Conservation (phyloP, 2,329 filamentous ascomycete species). For the Xylariomycetidae sp. region DNA sequence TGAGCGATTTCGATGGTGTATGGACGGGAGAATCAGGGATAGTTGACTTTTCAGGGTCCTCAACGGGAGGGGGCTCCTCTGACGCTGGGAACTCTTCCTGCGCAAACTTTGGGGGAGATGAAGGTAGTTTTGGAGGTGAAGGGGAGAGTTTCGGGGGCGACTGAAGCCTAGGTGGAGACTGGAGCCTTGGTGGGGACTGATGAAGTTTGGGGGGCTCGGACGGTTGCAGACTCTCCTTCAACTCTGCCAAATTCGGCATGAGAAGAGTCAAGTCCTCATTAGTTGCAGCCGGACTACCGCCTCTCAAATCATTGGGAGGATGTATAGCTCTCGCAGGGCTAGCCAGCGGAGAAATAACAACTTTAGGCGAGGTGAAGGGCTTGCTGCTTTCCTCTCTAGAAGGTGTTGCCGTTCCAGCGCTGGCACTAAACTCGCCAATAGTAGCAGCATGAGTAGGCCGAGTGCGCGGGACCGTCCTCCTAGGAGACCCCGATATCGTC, state of each 20-base stretch:
- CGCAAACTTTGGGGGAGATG: neutral
- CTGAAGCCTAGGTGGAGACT: no score
- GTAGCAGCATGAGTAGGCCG: constrained; percentile 43
- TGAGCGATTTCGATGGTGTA: constrained; percentile 34
- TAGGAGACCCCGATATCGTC: constrained; percentile 47
- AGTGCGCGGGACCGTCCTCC: constrained; percentile 39
- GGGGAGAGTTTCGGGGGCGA: no score
- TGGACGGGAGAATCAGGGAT: constrained; percentile 11
- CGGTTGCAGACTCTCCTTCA: constrained; percentile 26
- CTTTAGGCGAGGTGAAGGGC: constrained; percentile 32
- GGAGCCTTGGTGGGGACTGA: no score
- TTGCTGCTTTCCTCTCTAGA: constrained; percentile 28
- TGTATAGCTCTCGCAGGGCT: constrained; percentile 35
- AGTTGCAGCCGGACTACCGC: constrained; percentile 14
- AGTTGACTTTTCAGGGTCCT: constrained; percentile 9
- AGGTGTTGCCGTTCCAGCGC: constrained; percentile 41
- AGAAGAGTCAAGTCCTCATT: constrained; percentile 49
- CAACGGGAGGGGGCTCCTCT: no score
- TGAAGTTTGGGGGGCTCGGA: no score
- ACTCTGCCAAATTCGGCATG: constrained; percentile 38
- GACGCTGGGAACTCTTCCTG: constrained; percentile 23
- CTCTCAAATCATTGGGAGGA: constrained; percentile 22
- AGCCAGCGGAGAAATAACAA: no score
- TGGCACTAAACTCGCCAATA: constrained; percentile 46
- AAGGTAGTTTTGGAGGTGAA: no score